Evolutionary conservation across 495 filamentous ascomycete genomes (phyloP).

Genomic region (Aspergillus conjunctus): DNA sequence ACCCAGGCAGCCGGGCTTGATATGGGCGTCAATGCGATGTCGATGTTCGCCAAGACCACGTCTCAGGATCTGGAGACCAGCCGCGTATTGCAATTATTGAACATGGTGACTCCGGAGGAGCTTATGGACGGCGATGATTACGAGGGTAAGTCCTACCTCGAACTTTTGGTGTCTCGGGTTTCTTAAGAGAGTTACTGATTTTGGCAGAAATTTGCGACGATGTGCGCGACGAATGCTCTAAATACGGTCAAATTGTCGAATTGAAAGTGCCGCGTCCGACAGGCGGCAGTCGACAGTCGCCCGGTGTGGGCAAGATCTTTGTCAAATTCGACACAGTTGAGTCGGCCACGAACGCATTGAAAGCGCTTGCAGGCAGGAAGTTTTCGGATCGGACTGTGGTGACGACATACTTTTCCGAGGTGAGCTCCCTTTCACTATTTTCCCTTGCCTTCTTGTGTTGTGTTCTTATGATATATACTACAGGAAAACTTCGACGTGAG

Average conservation of each 20-base stretch:
- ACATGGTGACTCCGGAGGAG: constrained; percentile 98
- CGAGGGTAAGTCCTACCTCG: constrained; percentile 60
- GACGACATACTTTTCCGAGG: constrained; percentile 92
- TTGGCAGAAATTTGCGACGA: constrained; percentile 87
- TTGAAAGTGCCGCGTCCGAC: constrained; percentile 89
- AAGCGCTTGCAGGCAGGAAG: constrained; percentile 86
- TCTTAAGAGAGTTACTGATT: constrained; percentile 6
- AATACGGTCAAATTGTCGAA: constrained; percentile 80
- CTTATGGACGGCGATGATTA: constrained; percentile 92
- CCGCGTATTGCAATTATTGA: constrained; percentile 86
- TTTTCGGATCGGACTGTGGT: constrained; percentile 96
- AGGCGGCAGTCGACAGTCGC: constrained; percentile 74
- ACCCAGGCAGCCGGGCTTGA: constrained; percentile 88
- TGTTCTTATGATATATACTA: constrained; percentile 16
- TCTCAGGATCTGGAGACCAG: constrained; percentile 72
- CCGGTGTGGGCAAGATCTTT: constrained; percentile 96
- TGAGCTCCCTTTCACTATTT: constrained; percentile 39
- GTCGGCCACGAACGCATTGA: constrained; percentile 78
- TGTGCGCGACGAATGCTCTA: constrained; percentile 85
- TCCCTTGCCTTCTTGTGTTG: neutral
- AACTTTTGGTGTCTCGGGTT: neutral
- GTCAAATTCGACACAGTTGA: constrained; percentile 85
- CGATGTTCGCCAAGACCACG: constrained; percentile 94
- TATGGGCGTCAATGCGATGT: constrained; percentile 98
- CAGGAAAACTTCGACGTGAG: constrained; percentile 79